These are phyloP conservation scores for Fusarium nisikadoi DNA, from an alignment of 2,329 filamentous ascomycete genomes.

Conservation along the genomic window DNA sequence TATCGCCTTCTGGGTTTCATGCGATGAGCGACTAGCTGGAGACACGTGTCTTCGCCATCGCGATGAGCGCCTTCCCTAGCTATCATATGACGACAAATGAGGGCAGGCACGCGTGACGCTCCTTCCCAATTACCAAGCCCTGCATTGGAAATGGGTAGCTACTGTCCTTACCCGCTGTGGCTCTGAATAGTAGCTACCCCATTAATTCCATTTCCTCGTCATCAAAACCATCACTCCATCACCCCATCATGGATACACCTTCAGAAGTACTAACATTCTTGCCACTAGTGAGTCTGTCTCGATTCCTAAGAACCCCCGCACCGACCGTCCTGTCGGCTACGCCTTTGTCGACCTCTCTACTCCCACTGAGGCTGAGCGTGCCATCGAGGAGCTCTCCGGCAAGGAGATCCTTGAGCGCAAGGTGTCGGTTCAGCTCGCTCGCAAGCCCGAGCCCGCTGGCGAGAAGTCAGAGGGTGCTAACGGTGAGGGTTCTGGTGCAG, in stretches of 20 bases:
- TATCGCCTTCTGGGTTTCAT: not conserved
- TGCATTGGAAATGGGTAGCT: not conserved
- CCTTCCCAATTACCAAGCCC: constrained; percentile 6
- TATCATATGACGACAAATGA: constrained; percentile 8
- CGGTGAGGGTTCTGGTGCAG: constrained; percentile 78
- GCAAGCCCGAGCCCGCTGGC: constrained; percentile 89
- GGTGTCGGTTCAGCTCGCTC: constrained; percentile 98
- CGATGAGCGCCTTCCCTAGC: constrained; percentile 21
- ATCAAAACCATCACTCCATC: not conserved
- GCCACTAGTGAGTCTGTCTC: constrained; percentile 89
- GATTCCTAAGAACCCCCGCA: constrained; percentile 99
- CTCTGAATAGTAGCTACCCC: not conserved
- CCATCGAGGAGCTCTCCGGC: constrained; percentile 94
- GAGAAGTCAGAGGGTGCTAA: constrained; percentile 80
- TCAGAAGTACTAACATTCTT: constrained; percentile 43
- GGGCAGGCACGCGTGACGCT: constrained; percentile 17
- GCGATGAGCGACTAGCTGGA: constrained; percentile 17
- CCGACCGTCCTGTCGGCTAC: constrained; percentile 97
- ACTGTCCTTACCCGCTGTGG: not conserved
- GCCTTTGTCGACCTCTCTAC: constrained; percentile 98
- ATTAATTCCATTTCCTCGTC: not conserved
- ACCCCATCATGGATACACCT: not conserved
- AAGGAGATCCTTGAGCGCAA: constrained; percentile 98
- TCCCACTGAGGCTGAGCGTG: constrained; percentile 92
- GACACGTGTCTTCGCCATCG: constrained; percentile 42